phyloP scores from a whole-genome alignment of 352 stramenopile species.

The Phytophthora ramorum region DNA sequence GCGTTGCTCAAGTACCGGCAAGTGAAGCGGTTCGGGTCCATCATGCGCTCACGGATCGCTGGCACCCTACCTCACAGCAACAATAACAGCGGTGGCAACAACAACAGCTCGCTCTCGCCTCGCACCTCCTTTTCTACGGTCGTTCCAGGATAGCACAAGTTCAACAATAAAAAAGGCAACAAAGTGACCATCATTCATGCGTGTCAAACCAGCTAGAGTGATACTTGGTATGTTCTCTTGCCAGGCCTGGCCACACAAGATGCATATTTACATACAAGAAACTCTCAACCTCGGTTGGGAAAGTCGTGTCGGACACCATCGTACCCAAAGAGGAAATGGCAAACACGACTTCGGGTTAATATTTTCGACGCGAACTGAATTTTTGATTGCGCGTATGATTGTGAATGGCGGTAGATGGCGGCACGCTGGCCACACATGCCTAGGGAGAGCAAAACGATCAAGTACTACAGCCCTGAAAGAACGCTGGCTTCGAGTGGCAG shows the following conservation, averaged over 20 bases:
- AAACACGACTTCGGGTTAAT: too few relatives aligned
- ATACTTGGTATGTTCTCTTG: too few relatives aligned
- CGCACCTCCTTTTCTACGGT: slow-evolving; percentile 22
- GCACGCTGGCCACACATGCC: slow-evolving; percentile 11
- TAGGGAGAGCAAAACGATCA: too few relatives aligned
- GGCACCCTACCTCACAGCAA: slow-evolving; percentile 7
- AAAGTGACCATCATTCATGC: slow-evolving; percentile 1
- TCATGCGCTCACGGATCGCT: slow-evolving; percentile 58
- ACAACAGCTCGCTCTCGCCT: slow-evolving; percentile 14
- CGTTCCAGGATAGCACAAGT: slow-evolving; percentile 13
- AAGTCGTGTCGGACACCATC: too few relatives aligned
- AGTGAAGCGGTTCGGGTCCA: slow-evolving; percentile 70
- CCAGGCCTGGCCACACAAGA: too few relatives aligned
- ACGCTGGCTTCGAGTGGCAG: too few relatives aligned
- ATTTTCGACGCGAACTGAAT: not conserved
- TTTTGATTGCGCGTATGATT: slow-evolving; percentile 27
- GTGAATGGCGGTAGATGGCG: slow-evolving; percentile 11
- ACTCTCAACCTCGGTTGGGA: too few relatives aligned
- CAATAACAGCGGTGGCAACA: slow-evolving; percentile 5
- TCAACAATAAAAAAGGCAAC: slow-evolving; percentile 8
- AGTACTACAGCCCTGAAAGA: too few relatives aligned
- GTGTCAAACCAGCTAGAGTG: not conserved
- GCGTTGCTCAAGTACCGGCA: slow-evolving; percentile 69
- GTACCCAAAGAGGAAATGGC: too few relatives aligned
- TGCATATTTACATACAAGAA: too few relatives aligned